Conservation (phyloP, 371 early-diverging fungal genomes). For the Circinella minor region DNA sequence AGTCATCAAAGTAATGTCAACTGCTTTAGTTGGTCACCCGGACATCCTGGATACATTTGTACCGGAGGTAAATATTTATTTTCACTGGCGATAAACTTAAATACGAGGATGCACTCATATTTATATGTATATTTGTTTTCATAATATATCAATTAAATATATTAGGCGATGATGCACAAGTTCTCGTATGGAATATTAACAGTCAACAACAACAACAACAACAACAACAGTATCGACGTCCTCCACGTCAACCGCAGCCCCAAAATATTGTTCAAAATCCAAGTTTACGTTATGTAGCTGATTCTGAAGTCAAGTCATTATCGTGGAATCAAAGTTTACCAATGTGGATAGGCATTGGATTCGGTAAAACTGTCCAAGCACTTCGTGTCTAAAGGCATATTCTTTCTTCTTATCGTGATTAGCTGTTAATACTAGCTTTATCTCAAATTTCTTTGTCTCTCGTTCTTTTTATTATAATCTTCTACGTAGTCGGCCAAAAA, state of each 20-base stretch:
- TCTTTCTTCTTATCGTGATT: neutral
- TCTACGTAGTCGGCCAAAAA: neutral
- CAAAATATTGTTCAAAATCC: conserved; percentile 54
- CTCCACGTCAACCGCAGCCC: conserved; percentile 14
- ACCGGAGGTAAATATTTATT: conserved; percentile 62
- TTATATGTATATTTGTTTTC: too few species aligned
- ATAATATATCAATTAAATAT: neutral
- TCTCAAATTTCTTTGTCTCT: neutral
- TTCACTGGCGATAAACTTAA: too few species aligned
- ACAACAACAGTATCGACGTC: neutral
- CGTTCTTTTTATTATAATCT: neutral
- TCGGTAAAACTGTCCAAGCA: conserved; percentile 58
- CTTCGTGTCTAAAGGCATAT: conserved; percentile 31
- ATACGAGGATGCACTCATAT: too few species aligned
- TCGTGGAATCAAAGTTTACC: conserved; percentile 63
- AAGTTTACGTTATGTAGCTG: conserved; percentile 63
- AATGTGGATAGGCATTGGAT: conserved; percentile 73
- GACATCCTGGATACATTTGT: conserved; percentile 63
- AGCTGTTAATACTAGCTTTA: neutral
- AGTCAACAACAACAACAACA: conserved; percentile 18
- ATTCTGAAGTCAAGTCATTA: conserved; percentile 65
- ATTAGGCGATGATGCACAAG: conserved; percentile 71
- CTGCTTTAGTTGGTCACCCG: conserved; percentile 77
- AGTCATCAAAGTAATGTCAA: conserved; percentile 76
- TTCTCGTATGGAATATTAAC: conserved; percentile 78